Base-by-base conservation (phyloP, 176 grass and related monocot genomes). In the Rhynchospora pubera region DNA sequence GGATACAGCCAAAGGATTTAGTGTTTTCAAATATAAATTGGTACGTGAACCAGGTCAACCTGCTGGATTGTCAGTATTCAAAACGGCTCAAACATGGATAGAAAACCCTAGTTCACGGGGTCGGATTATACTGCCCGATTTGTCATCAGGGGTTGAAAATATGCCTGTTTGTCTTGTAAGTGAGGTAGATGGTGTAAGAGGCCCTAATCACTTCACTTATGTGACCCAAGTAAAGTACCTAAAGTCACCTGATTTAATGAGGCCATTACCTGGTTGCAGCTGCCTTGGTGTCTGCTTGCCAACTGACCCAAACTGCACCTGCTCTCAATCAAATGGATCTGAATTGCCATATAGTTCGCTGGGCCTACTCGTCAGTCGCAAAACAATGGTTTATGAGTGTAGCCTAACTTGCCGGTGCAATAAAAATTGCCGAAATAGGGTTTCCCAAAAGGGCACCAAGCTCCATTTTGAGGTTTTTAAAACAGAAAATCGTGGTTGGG, bases 391-490 rank as follows among this genome's bases (percentile, higher is more conserved):
- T 66, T 94, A 94, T 85, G 94, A 97, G 78, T 97, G 94, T 52
- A 68, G 81, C 56, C 53, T 77, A 78, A 91, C 88, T 57, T 97
- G 94, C 59, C 82, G 74, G 13, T 97, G 94, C 85, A 89, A 88
- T 78, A 65, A 72, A 42, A 92, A 87, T 84, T 97, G 94, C 57
- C 91, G 90, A 50, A 92, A 97, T 86, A 94, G 87, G 79, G 92
- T 97, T 69, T 84, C 88, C 3, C 91, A 92, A 65, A 97, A 91
- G 79, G 91, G 91, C 73, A 73, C 88, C 77, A 91, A 84, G 57
- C 71, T 91, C 62, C 94, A 94, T 79, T 92, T 97, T 85, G 94
- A 97, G 87, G 90, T 97, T 72, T 97, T 97, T 16, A 97, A 85
- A 82, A 97, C 94, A 11, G 61, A n/a, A 4, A 86, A 94, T 62